Evolutionary conservation across 495 filamentous ascomycete genomes (phyloP).

Genomic region (Annulohypoxylon stygium): DNA sequence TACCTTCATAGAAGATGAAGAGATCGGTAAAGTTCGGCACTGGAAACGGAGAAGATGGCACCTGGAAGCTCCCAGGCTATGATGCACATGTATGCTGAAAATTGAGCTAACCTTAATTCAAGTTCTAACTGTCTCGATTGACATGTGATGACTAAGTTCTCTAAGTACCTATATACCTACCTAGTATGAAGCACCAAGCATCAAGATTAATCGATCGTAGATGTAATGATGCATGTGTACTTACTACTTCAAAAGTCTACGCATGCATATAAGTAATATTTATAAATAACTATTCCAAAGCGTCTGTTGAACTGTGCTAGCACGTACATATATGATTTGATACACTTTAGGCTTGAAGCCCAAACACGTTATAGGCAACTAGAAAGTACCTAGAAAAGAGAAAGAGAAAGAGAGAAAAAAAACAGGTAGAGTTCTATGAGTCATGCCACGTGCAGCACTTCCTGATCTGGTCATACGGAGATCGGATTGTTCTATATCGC

Average conservation of each 20-base stretch:
- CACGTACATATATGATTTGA: background rate
- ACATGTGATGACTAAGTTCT: slow-evolving; percentile 35
- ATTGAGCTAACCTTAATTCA: slow-evolving; percentile 9
- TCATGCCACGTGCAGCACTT: slow-evolving; percentile 43
- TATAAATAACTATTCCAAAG: background rate
- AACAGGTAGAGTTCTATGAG: slow-evolving; percentile 12
- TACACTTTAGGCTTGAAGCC: slow-evolving; percentile 19
- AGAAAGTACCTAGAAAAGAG: background rate
- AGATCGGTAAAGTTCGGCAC: slow-evolving; percentile 38
- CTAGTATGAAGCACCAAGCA: too few relatives aligned
- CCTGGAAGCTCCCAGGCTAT: slow-evolving; percentile 1
- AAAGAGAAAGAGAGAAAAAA: background rate
- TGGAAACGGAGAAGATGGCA: background rate
- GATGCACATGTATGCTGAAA: slow-evolving; percentile 1
- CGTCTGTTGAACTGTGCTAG: background rate
- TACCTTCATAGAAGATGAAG: background rate
- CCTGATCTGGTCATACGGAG: slow-evolving; percentile 27
- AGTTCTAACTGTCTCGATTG: slow-evolving; percentile 9
- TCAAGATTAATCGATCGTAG: background rate
- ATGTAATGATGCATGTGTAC: background rate
- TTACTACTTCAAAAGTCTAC: background rate
- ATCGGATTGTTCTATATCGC: slow-evolving; percentile 1
- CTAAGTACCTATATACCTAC: background rate
- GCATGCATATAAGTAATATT: background rate
- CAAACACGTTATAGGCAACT: slow-evolving; percentile 18